phyloP scores from a whole-genome alignment of 2,329 filamentous ascomycete species.

The Spiromastix sp. region DNA sequence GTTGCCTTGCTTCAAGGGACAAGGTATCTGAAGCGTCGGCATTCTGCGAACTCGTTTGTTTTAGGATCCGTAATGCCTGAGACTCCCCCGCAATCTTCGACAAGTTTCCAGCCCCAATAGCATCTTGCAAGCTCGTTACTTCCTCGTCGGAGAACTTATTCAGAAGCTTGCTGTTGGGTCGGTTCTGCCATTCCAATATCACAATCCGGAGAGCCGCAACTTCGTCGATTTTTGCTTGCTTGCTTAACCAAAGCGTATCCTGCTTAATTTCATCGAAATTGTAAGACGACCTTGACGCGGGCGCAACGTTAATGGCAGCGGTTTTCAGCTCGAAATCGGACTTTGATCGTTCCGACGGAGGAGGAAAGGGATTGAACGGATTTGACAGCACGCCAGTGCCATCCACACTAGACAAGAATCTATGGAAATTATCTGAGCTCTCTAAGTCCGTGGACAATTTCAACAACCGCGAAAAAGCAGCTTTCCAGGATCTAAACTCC shows the following conservation, averaged over 20 bases:
- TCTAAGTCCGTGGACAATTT: slow-evolving; percentile 33
- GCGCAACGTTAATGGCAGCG: slow-evolving; percentile 72
- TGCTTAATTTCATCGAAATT: slow-evolving; percentile 71
- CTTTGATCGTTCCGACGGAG: slow-evolving; percentile 53
- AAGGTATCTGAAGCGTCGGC: slow-evolving; percentile 43
- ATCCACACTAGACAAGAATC: slow-evolving; percentile 62
- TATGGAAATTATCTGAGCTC: slow-evolving; percentile 48
- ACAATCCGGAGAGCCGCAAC: slow-evolving; percentile 70
- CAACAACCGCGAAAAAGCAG: slow-evolving; percentile 44
- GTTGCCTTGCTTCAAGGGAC: slow-evolving; percentile 50
- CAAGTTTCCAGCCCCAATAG: slow-evolving; percentile 27
- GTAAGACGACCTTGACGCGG: slow-evolving; percentile 55
- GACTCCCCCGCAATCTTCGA: slow-evolving; percentile 5
- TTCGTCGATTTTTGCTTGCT: slow-evolving; percentile 67
- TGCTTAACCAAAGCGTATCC: slow-evolving; percentile 78
- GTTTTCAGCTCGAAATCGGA: slow-evolving; percentile 72
- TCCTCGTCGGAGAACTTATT: slow-evolving; percentile 68
- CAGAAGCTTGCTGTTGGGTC: slow-evolving; percentile 61
- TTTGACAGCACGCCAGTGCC: slow-evolving; percentile 58
- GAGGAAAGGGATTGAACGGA: slow-evolving; percentile 57
- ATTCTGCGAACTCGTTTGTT: slow-evolving; percentile 14
- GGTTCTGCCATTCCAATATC: slow-evolving; percentile 72
- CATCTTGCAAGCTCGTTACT: slow-evolving; percentile 62
- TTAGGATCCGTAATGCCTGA: slow-evolving; percentile 25
- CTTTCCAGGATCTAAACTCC: slow-evolving; percentile 48